Percentiles rank a stretch among this genome's conserved stretches.
phyloP scores from a whole-genome alignment of 2,329 filamentous ascomycete genomes.

The Rosellinia necatrix region DNA sequence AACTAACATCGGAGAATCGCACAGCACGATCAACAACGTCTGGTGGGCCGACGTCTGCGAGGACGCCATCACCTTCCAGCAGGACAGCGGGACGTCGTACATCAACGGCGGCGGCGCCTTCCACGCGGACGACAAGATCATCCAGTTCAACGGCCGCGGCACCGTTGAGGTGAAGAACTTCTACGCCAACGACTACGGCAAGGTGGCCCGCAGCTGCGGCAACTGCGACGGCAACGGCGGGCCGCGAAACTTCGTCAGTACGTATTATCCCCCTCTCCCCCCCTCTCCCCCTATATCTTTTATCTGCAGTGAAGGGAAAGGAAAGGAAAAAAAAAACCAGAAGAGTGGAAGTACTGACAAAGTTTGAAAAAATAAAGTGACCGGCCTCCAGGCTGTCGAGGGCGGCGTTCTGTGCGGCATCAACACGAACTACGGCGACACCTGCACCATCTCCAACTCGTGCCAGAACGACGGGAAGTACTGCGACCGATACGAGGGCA shows the following conservation, averaged over 20 bases:
- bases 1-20: not conserved
- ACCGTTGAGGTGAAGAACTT: slow-evolving; percentile 47
- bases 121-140: slow-evolving; percentile 47
- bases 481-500: slow-evolving; percentile 45
- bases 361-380: slow-evolving; percentile 37
- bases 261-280: not conserved
- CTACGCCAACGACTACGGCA: slow-evolving; percentile 50
- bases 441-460: slow-evolving; percentile 48
- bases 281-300: no score
- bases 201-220: slow-evolving; percentile 55
- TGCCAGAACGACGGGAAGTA: slow-evolving; percentile 40
- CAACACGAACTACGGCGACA: slow-evolving; percentile 57
- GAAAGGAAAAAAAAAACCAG: no score
- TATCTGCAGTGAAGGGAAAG: not conserved
- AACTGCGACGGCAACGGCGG: slow-evolving; percentile 50
- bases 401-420: slow-evolving; percentile 52
- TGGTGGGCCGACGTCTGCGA: slow-evolving; percentile 49
- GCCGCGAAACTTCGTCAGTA: slow-evolving; percentile 47
- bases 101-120: slow-evolving; percentile 51
- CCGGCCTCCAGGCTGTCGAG: slow-evolving; percentile 47
- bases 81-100: slow-evolving; percentile 46
- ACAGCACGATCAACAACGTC: slow-evolving; percentile 23
- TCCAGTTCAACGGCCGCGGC: slow-evolving; percentile 49
- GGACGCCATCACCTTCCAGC: slow-evolving; percentile 45
- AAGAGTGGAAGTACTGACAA: no score